Evolutionary conservation across 768 basidiomycete species (phyloP), one percentile per base, ranked within the genome.

Genomic region (Trametes punicea): DNA sequence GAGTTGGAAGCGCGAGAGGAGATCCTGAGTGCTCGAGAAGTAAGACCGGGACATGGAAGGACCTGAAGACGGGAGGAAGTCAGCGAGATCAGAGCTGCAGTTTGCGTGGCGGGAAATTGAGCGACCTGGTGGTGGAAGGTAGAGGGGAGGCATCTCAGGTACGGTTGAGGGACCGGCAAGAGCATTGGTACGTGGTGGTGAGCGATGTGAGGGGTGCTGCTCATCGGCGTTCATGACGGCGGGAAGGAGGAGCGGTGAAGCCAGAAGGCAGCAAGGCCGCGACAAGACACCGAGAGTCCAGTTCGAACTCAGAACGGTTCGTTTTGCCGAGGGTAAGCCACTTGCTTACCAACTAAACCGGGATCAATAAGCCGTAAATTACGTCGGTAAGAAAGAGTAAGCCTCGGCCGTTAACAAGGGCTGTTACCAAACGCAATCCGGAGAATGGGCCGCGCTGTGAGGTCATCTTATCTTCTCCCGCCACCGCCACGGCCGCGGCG

Each of bases 1-100:
- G 26, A 92, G 81, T 46, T 80, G 75, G 64, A 92, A 88, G 57
- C 85, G 84, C 41, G 80, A 75, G 53, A 92, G 77, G 48, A 92
- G 82, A 71, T 92, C 90, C 65, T 92, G 82, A 1, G 90, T 90
- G 72, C 89, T 88, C 36, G 77, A 69, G 47, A 92, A 79, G 68
- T 80, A 75, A 25, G 76, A 62, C 45, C 62, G 69, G 31, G 65
- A 78, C 34, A 23, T 55, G 15, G 56, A 47, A 23, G 63, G 61
- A 20, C 53, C 58, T 60, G 56, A 15, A 47, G 27, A 33, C n/a
- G 46, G 39, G 10, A 49, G 26, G 31, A 38, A 47, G 66, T 63
- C 56, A 64, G 63, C 57, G 52, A 46, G 20, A 55, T 51, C 31
- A 46, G 36, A 34, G 11, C 15, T 21, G 39, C 23, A 16, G 21